Base-by-base conservation (phyloP, 768 basidiomycete species). In the Postia placenta region DNA sequence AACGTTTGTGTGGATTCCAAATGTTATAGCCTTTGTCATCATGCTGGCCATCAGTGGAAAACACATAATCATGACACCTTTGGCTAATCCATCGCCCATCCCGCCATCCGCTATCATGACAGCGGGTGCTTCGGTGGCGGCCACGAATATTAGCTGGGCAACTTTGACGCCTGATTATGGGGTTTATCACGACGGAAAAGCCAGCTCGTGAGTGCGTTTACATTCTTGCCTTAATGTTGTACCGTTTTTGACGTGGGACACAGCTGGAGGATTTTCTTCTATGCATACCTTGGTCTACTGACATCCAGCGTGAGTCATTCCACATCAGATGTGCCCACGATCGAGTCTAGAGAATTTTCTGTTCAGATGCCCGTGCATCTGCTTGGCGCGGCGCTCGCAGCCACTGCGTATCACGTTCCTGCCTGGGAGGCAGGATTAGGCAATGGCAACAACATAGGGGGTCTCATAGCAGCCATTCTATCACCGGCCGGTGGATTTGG, bases 91-190 rank as follows among this genome's bases (percentile, higher is more conserved):
- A 14, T 19, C 55, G 0, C 61, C 69, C 3, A 67, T 70, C 1
- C 65, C 64, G 0, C 56, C 64, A 0, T 54, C 66, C 1, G 56
- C 57, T 5, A 54, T 77, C 1, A 49, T 78, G 39, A 68, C 73
- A 1, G 79, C 73, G 61, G 67, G 68, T 7, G 68, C 75, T 2
- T 68, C 72, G 1, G 52, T 79, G 37, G 69, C 69, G 4, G 68
- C 74, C 0, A 72, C 65, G 33, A 60, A 73, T 20, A 57, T 75
- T 36, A 67, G 69, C 42, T 74, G 67, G 65, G 64, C 68, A 33
- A 49, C 69, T 1, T 60, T 76, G 56, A 69, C 67, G 1, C 63
- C 74, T 1, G 76, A 79, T 47, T 78, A 77, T 42, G 74, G 74
- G n/a, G 68, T 74, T 26, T 76, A 75, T 53, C 74, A 78, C 56